Conservation (phyloP, 768 basidiomycete species). For the Trametes punicea region DNA sequence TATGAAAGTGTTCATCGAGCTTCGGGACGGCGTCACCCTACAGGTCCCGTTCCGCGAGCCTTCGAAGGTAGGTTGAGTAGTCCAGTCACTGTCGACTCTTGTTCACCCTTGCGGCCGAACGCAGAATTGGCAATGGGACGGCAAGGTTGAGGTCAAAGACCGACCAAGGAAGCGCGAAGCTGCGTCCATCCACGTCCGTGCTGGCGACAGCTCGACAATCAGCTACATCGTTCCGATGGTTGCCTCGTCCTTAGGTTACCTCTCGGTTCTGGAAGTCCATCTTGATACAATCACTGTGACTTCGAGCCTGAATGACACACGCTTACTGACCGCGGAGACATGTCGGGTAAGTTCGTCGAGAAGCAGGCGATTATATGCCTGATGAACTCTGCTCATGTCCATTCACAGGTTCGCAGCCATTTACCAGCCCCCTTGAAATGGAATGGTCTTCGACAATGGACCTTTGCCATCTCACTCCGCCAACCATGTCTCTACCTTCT, state of each 20-base stretch:
- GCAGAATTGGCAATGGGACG: conserved; percentile 97
- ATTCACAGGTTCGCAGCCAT: conserved; percentile 56
- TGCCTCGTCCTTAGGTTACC: conserved; percentile 69
- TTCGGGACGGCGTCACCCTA: conserved; percentile 72
- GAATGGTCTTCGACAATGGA: conserved; percentile 81
- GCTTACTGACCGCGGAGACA: conserved; percentile 70
- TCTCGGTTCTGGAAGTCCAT: conserved; percentile 76
- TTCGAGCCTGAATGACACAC: conserved; percentile 87
- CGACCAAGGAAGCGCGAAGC: conserved; percentile 58
- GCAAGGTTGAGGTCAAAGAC: conserved; percentile 42
- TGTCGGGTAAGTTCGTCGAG: conserved; percentile 55
- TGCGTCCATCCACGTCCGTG: conserved; percentile 67
- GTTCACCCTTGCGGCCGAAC: too few relatives aligned
- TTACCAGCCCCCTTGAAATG: conserved; percentile 81
- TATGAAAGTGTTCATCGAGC: conserved; percentile 76
- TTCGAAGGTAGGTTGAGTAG: conserved; percentile 59
- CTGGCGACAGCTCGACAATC: conserved; percentile 82
- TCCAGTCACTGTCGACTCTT: too few relatives aligned
- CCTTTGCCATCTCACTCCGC: conserved; percentile 64
- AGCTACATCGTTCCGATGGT: conserved; percentile 84
- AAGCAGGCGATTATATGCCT: background rate
- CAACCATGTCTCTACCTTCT: conserved; percentile 75
- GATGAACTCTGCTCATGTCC: background rate
- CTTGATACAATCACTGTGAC: conserved; percentile 74
- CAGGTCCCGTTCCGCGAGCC: conserved; percentile 89